A percentile compares a stretch with the other conserved stretches of the same genome.
These are phyloP conservation scores for Striga hermonthica DNA, from an alignment of 305 asterid species.

Conservation along the genomic window DNA sequence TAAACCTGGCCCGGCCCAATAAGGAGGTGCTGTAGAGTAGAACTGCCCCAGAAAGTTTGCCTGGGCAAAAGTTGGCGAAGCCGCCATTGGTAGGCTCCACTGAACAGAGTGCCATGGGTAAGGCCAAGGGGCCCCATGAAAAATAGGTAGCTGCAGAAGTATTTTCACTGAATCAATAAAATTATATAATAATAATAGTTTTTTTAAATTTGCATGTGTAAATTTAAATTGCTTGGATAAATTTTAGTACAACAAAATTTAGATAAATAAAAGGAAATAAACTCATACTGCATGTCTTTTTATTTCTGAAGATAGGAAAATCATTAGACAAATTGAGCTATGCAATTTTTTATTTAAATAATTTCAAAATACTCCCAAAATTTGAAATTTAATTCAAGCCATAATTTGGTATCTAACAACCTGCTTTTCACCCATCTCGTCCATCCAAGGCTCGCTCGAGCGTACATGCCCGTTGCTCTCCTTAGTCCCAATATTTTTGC, in stretches of 20 bases:
- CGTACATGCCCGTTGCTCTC: conserved; percentile 38
- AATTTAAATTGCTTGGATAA: too few relatives aligned
- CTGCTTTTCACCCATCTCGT: not conserved
- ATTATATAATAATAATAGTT: too few relatives aligned
- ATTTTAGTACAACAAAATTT: too few relatives aligned
- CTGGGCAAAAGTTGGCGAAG: not conserved
- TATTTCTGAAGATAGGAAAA: too few relatives aligned
- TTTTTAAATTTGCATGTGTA: too few relatives aligned
- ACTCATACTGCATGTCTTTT: too few relatives aligned
- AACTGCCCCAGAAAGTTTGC: conserved; percentile 31
- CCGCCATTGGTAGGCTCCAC: not conserved
- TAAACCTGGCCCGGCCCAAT: conserved; percentile 39
- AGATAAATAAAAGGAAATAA: too few relatives aligned
- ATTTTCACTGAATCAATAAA: too few relatives aligned
- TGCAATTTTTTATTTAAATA: too few relatives aligned
- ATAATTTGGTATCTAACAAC: not conserved
- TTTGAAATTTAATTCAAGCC: too few relatives aligned
- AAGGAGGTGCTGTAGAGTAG: conserved; percentile 36
- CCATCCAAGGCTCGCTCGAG: not conserved
- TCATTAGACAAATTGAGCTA: too few relatives aligned
- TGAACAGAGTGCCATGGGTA: not conserved
- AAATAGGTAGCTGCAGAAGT: not conserved
- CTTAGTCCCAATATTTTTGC: conserved; percentile 36
- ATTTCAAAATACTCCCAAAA: too few relatives aligned
- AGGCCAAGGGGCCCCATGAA: not conserved